Percentiles rank a stretch among this genome's conserved stretches.
phyloP scores from a whole-genome alignment of 225 moss, liverwort and hornwort species.

The Pseudoscleropodium purum region DNA sequence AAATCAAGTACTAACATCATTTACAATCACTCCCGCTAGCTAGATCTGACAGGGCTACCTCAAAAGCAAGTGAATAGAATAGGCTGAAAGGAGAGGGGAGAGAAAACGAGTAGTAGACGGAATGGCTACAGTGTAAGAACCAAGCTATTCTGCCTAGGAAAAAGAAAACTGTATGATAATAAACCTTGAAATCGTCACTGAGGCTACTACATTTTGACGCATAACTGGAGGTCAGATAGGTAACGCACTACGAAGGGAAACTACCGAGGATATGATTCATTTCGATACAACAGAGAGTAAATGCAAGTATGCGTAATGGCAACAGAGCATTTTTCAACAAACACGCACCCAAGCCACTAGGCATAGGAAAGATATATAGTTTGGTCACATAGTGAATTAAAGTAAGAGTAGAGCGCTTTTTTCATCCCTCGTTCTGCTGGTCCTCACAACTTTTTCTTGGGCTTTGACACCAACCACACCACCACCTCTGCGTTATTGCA shows the following conservation, averaged over 20 bases:
- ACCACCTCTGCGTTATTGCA: slow-evolving; percentile 64
- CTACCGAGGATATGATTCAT: slow-evolving; percentile 11
- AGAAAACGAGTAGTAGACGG: neutral
- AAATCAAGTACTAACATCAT: slow-evolving; percentile 23
- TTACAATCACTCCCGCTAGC: slow-evolving; percentile 30
- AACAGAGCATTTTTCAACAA: slow-evolving; percentile 44
- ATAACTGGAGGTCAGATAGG: neutral
- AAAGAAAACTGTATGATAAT: slow-evolving; percentile 7
- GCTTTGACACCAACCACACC: slow-evolving; percentile 50
- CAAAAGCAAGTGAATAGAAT: slow-evolving; percentile 14
- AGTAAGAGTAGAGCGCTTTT: slow-evolving; percentile 35
- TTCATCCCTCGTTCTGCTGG: slow-evolving; percentile 9
- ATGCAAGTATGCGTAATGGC: slow-evolving; percentile 27
- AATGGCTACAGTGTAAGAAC: slow-evolving; percentile 1
- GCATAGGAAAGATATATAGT: slow-evolving; percentile 33
- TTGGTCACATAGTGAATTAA: slow-evolving; percentile 47
- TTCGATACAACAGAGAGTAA: slow-evolving; percentile 16
- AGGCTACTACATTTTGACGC: slow-evolving; percentile 8
- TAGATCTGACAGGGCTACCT: slow-evolving; percentile 11
- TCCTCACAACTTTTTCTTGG: slow-evolving; percentile 13
- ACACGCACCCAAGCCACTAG: slow-evolving; percentile 60
- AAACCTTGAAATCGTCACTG: slow-evolving; percentile 17
- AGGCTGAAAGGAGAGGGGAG: neutral
- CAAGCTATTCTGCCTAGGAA: slow-evolving; percentile 16
- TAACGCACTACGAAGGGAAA: neutral